Evolutionary conservation across 1,284 basidiomycete species (phyloP).

Genomic region (Meira miltonrushii): DNA sequence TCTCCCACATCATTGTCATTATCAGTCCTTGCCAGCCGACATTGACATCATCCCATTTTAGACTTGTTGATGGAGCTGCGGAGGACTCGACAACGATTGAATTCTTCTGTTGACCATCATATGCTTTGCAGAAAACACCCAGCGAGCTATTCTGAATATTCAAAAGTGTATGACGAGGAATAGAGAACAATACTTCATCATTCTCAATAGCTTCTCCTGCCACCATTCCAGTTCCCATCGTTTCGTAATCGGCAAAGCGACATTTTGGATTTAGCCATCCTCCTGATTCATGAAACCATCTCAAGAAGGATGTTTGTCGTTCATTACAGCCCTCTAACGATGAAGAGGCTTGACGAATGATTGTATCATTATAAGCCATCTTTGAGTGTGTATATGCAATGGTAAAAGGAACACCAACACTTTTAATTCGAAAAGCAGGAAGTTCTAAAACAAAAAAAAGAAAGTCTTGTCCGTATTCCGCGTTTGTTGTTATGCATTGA

Average conservation of each 20-base stretch:
- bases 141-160: constrained; percentile 72
- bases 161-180: constrained; percentile 73
- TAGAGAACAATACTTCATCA: constrained; percentile 70
- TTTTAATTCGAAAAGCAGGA: no score
- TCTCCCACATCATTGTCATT: constrained; percentile 92
- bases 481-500: no score
- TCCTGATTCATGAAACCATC: constrained; percentile 53
- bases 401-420: background rate
- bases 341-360: background rate
- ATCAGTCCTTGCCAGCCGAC: constrained; percentile 82
- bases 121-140: constrained; percentile 53
- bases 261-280: constrained; percentile 52
- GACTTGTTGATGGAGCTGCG: background rate
- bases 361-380: constrained; percentile 3
- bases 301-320: constrained; percentile 43
- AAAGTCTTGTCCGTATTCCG: no score
- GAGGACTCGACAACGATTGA: background rate
- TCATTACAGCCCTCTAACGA: constrained; percentile 21
- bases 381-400: background rate
- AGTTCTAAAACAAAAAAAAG: no score
- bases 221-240: constrained; percentile 66
- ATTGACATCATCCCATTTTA: constrained; percentile 14
- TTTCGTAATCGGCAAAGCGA: constrained; percentile 59
- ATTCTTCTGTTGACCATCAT: constrained; percentile 53
- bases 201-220: constrained; percentile 69